Base-by-base conservation (phyloP, 768 basidiomycete genomes). In the Naganishia vaughanmartiniae region DNA sequence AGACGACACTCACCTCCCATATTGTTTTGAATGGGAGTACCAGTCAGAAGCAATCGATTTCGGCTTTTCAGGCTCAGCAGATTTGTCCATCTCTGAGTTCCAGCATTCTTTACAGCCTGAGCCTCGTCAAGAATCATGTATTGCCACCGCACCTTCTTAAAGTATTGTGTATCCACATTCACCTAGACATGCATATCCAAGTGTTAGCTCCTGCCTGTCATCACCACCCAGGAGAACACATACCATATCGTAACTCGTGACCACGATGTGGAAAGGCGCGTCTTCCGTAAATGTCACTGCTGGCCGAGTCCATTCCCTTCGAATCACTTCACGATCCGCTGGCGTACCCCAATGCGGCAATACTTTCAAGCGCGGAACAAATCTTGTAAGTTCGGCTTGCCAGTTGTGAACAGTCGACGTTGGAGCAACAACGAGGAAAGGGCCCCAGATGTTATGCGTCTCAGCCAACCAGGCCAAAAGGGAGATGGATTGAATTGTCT, bases 111-210 rank as follows among this genome's bases (percentile, higher is more conserved):
- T 85, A 99, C 98, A 69, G 97, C 97, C 82, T 99, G 96, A 1
- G 96, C 96, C 82, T 99, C 96, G 76, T 99, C 96, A n/a, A 99
- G 85, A 70, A 99, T 87, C 95, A 98, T 98, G 79, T 98, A 99
- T 82, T 99, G 96, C 96, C 96, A 99, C 77, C 93, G 95, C 73
- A 97, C 89, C 46, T 91, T 87, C 78, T 96, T 92, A 83, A 99
- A 95, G 82, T 99, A 96, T 30, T 45, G 60, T 75, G 97, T 92
- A 77, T 96, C 93, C 79, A 98, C 96, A 84, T 92, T 90, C 1
- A 92, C 93, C 57, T 63, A 17, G 17, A 14, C 21, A 51, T 7
- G 48, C 48, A 51, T 24, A 12, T 4, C 4, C 48, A 26, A 51
- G 95, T 88, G 91, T 93, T 76, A 0, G 56, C 45, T 36, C 28